Conservation (phyloP, 164 flowering plant genomes). For the Litsea cubeba region DNA sequence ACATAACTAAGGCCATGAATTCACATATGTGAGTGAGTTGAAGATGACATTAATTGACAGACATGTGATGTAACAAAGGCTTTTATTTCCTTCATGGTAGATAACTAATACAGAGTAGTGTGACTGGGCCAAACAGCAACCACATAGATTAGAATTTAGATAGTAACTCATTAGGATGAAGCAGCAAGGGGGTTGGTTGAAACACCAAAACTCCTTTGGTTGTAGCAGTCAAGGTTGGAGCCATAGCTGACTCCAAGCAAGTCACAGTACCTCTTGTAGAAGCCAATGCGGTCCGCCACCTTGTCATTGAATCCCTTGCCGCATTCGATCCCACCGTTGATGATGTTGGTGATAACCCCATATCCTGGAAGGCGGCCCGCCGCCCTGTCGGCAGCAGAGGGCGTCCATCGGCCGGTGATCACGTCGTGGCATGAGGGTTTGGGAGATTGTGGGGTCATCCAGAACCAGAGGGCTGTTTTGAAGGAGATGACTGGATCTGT, state of each 20-base stretch:
- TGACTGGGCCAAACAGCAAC: too few species aligned
- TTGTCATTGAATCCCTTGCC: background rate
- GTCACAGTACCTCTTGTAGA: slow-evolving; percentile 14
- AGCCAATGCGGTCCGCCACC: slow-evolving; percentile 9
- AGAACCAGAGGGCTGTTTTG: slow-evolving; percentile 40
- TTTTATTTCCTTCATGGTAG: too few species aligned
- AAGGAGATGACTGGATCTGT: slow-evolving; percentile 29
- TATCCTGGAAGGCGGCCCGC: slow-evolving; percentile 33
- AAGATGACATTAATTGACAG: too few species aligned
- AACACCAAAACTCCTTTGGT: background rate
- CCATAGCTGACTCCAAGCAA: slow-evolving; percentile 6
- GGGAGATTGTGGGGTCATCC: slow-evolving; percentile 35
- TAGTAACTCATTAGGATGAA: too few species aligned
- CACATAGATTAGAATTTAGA: too few species aligned
- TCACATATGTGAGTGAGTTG: too few species aligned
- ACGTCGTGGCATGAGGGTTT: slow-evolving; percentile 44
- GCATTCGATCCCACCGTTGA: slow-evolving; percentile 45
- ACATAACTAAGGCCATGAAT: too few species aligned
- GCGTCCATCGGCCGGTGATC: slow-evolving; percentile 35
- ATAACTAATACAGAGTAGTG: too few species aligned
- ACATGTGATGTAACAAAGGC: too few species aligned
- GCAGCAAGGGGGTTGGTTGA: background rate
- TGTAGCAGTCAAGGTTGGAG: slow-evolving; percentile 15
- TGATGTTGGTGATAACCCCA: slow-evolving; percentile 43
- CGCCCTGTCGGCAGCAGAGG: slow-evolving; percentile 18